A percentile compares a stretch with the other conserved stretches of the same genome.
Conservation (phyloP, 306 rosid species). For the Begonia masoniana region DNA sequence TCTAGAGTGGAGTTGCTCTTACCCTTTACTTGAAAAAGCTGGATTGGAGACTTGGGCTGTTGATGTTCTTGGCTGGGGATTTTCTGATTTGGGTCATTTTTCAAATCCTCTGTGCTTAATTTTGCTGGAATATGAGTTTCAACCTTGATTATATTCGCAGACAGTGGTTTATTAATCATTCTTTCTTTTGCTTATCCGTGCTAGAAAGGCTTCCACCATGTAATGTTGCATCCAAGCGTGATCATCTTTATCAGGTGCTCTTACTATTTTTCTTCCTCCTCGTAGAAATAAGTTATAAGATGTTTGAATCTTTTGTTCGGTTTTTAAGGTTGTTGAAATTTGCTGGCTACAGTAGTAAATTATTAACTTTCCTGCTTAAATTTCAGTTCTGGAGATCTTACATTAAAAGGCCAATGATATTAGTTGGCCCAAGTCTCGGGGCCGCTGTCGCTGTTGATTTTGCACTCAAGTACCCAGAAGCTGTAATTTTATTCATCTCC, state of each 20-base stretch:
- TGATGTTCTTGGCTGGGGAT: slow-evolving; percentile 98
- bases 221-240: slow-evolving; percentile 59
- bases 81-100: slow-evolving; percentile 71
- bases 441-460: slow-evolving; percentile 93
- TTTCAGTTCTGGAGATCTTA: slow-evolving; percentile 70
- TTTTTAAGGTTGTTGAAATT: no score
- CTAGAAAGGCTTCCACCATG: slow-evolving; percentile 72
- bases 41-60: slow-evolving; percentile 90
- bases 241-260: slow-evolving; percentile 77
- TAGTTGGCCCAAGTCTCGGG: slow-evolving; percentile 98
- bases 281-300: not conserved
- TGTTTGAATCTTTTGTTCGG: no score
- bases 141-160: no score
- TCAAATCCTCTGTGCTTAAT: not conserved
- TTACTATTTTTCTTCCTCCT: not conserved
- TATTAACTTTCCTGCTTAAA: no score
- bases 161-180: not conserved
- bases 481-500: slow-evolving; percentile 34
- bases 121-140: not conserved
- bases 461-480: slow-evolving; percentile 71
- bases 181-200: slow-evolving; percentile 5
- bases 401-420: slow-evolving; percentile 69
- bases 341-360: no score
- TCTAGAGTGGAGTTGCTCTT: slow-evolving; percentile 79
- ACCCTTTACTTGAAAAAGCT: slow-evolving; percentile 78